Conservation (phyloP, 345 rosid genomes). For the Citrus australasica region DNA sequence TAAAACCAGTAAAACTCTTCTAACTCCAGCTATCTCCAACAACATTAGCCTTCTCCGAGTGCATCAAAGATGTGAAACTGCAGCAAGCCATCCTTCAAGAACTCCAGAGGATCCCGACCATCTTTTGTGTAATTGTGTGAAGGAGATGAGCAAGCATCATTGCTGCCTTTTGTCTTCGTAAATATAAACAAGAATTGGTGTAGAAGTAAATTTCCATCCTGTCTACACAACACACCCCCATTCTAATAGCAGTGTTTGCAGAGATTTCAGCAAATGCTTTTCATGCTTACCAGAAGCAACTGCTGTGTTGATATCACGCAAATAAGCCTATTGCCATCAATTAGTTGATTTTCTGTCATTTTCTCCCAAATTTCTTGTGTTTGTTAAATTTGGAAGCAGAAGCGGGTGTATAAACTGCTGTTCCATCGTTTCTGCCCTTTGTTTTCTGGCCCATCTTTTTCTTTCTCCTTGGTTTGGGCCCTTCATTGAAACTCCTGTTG, state of each 20-base stretch:
- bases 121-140: not conserved
- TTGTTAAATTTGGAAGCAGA: slow-evolving; percentile 8
- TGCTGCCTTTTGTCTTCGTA: not conserved
- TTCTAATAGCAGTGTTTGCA: not conserved
- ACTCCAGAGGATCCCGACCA: not conserved
- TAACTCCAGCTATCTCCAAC: not conserved
- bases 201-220: not conserved
- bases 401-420: slow-evolving; percentile 1
- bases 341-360: slow-evolving; percentile 7
- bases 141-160: not conserved
- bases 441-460: slow-evolving; percentile 11
- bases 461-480: slow-evolving; percentile 9
- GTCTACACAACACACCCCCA: not conserved
- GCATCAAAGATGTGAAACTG: not conserved
- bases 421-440: not conserved
- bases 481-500: slow-evolving; percentile 13
- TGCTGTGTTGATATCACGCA: not conserved
- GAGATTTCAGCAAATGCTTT: not conserved
- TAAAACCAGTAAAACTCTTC: not conserved
- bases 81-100: not conserved
- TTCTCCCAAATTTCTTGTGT: slow-evolving; percentile 15
- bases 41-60: not conserved
- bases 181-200: not conserved
- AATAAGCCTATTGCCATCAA: not conserved
- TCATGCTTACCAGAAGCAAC: not conserved